A percentile compares a stretch with the other conserved stretches of the same genome.
Evolutionary conservation across 495 filamentous ascomycete species (phyloP).

Genomic region (Penicillium psychrofluorescens): DNA sequence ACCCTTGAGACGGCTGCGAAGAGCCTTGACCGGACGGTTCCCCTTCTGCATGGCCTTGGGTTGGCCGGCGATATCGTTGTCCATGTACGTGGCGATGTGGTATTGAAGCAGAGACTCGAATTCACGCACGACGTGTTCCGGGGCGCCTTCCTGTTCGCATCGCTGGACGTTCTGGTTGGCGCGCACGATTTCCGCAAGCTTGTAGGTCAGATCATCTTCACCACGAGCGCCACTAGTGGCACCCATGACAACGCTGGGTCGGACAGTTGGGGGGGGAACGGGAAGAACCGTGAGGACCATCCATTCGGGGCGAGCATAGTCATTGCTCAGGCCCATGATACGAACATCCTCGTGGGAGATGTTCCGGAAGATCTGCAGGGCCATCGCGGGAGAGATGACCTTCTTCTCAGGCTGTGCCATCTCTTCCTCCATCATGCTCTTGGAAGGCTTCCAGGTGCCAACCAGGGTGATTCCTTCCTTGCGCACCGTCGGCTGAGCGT

Average conservation of each 20-base stretch:
- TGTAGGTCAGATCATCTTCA: slow-evolving; percentile 98
- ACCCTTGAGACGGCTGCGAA: slow-evolving; percentile 92
- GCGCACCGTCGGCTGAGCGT: slow-evolving; percentile 78
- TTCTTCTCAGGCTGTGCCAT: slow-evolving; percentile 73
- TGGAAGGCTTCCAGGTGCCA: slow-evolving; percentile 73
- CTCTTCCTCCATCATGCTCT: slow-evolving; percentile 56
- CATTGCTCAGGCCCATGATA: slow-evolving; percentile 82
- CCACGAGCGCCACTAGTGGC: slow-evolving; percentile 76
- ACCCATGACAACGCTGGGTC: slow-evolving; percentile 92
- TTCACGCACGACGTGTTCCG: slow-evolving; percentile 79
- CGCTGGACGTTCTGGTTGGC: slow-evolving; percentile 91
- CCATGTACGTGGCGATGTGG: slow-evolving; percentile 98
- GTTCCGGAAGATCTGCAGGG: slow-evolving; percentile 74
- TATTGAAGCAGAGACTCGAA: slow-evolving; percentile 93
- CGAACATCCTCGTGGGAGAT: slow-evolving; percentile 73
- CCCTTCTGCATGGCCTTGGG: slow-evolving; percentile 96
- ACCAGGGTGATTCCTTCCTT: slow-evolving; percentile 76
- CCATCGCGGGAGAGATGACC: slow-evolving; percentile 72
- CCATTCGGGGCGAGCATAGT: slow-evolving; percentile 95
- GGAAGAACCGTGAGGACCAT: slow-evolving; percentile 95
- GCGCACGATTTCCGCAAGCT: slow-evolving; percentile 94
- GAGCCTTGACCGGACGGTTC: slow-evolving; percentile 89
- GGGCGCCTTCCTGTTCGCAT: slow-evolving; percentile 81
- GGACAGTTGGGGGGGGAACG: slow-evolving; percentile 90
- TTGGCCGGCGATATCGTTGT: slow-evolving; percentile 95